Evolutionary conservation across 106 monocot genomes (phyloP).

Genomic region (Dendrobium huoshanense): DNA sequence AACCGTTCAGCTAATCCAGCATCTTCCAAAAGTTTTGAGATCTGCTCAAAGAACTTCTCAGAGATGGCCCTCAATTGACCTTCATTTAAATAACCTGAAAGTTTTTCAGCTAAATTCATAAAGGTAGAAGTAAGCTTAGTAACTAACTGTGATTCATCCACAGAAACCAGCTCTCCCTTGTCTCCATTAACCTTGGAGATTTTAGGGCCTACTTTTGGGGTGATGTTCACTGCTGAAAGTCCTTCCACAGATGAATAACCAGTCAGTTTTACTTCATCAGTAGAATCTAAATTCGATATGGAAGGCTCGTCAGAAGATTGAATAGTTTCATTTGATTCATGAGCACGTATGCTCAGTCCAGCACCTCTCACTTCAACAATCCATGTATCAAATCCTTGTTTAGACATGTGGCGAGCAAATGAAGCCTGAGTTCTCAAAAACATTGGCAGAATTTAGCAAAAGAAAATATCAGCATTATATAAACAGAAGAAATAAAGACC

Average conservation of each 20-base stretch:
- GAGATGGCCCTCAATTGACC: slow-evolving; percentile 59
- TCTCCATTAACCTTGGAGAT: slow-evolving; percentile 17
- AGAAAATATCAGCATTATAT: neutral
- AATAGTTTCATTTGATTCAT: slow-evolving; percentile 20
- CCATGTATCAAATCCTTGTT: slow-evolving; percentile 99
- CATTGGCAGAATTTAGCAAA: neutral
- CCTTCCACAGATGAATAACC: slow-evolving; percentile 13
- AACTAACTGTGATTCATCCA: slow-evolving; percentile 56
- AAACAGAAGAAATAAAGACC: neutral
- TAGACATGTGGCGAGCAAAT: slow-evolving; percentile 96
- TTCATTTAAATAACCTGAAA: slow-evolving; percentile 89
- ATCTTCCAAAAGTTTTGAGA: slow-evolving; percentile 84
- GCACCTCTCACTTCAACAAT: slow-evolving; percentile 95
- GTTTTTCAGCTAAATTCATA: slow-evolving; percentile 58
- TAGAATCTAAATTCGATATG: slow-evolving; percentile 10
- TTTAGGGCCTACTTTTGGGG: slow-evolving; percentile 11
- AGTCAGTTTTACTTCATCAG: slow-evolving; percentile 13
- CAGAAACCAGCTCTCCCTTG: slow-evolving; percentile 17
- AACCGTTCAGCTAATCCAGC: slow-evolving; percentile 60
- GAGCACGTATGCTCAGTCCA: slow-evolving; percentile 62
- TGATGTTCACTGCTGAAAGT: slow-evolving; percentile 9
- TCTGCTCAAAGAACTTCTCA: slow-evolving; percentile 69
- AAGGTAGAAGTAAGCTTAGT: slow-evolving; percentile 59
- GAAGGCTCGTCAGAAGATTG: slow-evolving; percentile 13
- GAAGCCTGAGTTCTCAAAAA: slow-evolving; percentile 53